These are phyloP conservation scores for Apophysomyces ossiformis DNA, from an alignment of 371 early-diverging fungal species.

Conservation along the genomic window DNA sequence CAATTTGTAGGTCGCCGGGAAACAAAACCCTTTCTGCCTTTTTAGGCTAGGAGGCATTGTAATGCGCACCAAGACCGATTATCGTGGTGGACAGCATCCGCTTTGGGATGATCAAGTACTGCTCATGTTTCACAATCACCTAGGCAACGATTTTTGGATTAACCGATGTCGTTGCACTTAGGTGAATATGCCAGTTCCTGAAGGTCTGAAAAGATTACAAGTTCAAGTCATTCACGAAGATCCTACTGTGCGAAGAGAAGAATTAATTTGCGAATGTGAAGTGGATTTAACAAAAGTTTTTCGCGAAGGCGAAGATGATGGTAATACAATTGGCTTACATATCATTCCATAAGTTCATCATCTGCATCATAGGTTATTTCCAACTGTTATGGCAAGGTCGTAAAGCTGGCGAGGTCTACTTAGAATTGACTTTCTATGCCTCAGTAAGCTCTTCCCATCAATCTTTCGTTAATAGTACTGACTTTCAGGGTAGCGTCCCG, in stretches of 20 bases:
- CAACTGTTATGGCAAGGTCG: background rate
- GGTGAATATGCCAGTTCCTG: slow-evolving; percentile 51
- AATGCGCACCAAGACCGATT: slow-evolving; percentile 46
- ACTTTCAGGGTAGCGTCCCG: background rate
- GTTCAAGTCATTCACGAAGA: slow-evolving; percentile 43
- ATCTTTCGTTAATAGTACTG: background rate
- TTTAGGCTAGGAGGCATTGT: slow-evolving; percentile 45
- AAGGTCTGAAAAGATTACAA: slow-evolving; percentile 36
- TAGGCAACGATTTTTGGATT: background rate
- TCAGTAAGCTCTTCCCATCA: background rate
- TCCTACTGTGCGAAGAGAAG: slow-evolving; percentile 11
- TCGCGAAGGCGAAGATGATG: slow-evolving; percentile 3
- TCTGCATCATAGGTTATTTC: background rate
- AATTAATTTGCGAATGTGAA: background rate
- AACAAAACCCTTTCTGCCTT: slow-evolving; percentile 54
- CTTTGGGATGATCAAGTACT: slow-evolving; percentile 60
- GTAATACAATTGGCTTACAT: background rate
- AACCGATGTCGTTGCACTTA: slow-evolving; percentile 13
- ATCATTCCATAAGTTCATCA: background rate
- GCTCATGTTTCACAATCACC: background rate
- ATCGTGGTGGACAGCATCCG: slow-evolving; percentile 56
- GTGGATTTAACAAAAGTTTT: background rate
- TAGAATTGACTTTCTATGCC: slow-evolving; percentile 1
- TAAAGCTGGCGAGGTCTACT: background rate
- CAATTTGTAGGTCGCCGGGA: slow-evolving; percentile 40